These are phyloP conservation scores for Fusarium pininemorale DNA, from an alignment of 2,329 filamentous ascomycete species.

Conservation along the genomic window DNA sequence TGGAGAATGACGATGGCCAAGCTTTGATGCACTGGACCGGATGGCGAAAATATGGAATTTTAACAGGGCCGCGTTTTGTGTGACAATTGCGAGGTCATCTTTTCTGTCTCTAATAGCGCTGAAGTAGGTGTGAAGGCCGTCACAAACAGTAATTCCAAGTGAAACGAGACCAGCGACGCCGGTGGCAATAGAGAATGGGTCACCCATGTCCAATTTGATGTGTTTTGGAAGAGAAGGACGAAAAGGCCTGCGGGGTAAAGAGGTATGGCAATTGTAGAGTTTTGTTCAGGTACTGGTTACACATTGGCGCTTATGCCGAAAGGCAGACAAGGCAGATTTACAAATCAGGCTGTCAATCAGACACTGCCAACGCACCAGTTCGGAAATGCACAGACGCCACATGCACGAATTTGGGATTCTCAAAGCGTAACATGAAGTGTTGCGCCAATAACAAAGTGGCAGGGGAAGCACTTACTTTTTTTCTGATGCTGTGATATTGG, in stretches of 20 bases:
- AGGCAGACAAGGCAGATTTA: neutral
- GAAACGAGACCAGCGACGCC: constrained; percentile 10
- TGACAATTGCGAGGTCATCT: rapidly evolving
- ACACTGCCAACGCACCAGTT: no score
- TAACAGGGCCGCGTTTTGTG: rapidly evolving
- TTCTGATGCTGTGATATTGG: rapidly evolving
- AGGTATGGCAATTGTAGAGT: rapidly evolving
- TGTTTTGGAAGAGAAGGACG: rapidly evolving
- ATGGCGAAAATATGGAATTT: neutral
- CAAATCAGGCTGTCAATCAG: no score
- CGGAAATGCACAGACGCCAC: no score
- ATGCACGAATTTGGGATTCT: no score
- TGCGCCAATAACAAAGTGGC: rapidly evolving
- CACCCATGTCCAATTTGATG: neutral
- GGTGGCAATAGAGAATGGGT: neutral
- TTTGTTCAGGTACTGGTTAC: neutral
- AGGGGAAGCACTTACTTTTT: neutral
- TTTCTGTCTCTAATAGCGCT: neutral
- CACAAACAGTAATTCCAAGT: neutral
- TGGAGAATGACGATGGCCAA: neutral
- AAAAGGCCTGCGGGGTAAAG: rapidly evolving
- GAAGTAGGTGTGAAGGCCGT: neutral
- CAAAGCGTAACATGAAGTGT: no score
- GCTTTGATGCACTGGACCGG: rapidly evolving
- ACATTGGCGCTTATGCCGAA: neutral